phyloP scores from a whole-genome alignment of 2,329 filamentous ascomycete genomes.

The Fusarium torreyae region DNA sequence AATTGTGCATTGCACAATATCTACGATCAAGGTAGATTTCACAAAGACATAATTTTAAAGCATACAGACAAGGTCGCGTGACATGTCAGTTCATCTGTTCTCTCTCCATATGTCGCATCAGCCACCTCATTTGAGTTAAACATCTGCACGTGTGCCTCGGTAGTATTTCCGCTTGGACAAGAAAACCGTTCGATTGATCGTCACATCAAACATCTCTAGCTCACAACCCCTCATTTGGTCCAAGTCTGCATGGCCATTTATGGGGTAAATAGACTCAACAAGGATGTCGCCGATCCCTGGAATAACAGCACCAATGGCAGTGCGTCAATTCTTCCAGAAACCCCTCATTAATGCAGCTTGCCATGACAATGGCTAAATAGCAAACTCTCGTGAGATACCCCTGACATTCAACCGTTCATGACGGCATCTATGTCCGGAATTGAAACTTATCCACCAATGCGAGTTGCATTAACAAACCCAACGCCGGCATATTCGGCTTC shows the following conservation, averaged over 20 bases:
- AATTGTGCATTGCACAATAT: too few species aligned
- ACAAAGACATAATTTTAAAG: too few species aligned
- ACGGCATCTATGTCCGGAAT: slow-evolving; percentile 12
- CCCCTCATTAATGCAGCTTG: slow-evolving; percentile 27
- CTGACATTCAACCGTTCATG: not conserved
- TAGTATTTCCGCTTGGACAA: not conserved
- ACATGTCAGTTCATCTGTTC: too few species aligned
- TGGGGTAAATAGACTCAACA: slow-evolving; percentile 5
- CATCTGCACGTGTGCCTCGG: not conserved
- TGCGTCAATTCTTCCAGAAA: not conserved
- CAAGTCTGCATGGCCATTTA: not conserved
- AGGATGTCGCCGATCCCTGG: not conserved
- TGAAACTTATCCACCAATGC: slow-evolving; percentile 40
- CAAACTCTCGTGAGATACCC: not conserved
- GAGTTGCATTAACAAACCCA: not conserved
- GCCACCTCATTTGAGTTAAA: too few species aligned
- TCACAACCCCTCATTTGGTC: slow-evolving; percentile 19
- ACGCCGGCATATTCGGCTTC: slow-evolving; percentile 27
- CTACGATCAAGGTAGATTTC: too few species aligned
- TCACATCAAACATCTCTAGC: not conserved
- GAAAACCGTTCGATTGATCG: not conserved
- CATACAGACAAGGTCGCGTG: too few species aligned
- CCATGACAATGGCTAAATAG: slow-evolving; percentile 39
- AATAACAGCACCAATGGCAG: slow-evolving; percentile 33
- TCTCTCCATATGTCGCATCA: too few species aligned